Base-by-base conservation (phyloP, 306 rosid species). In the Trifolium subterraneum region DNA sequence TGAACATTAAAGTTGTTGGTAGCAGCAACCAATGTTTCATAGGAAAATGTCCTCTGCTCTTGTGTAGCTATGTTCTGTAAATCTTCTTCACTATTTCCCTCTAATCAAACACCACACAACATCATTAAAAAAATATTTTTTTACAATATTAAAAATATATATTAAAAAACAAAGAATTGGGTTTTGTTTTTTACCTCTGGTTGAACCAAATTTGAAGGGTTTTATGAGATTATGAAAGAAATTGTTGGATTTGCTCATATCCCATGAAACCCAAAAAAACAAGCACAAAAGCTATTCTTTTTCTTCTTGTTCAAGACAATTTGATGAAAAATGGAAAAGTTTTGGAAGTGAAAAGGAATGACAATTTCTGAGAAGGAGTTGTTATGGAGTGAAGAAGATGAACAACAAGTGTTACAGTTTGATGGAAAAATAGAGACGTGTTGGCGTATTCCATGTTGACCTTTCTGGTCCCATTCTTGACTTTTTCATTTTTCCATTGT, bases 31-130 rank as follows among this genome's bases (percentile, higher is more conserved):
- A 91, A 78, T 71, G 75, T 69, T 68, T 87, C 87, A 55, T 73
- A 89, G 8, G 77, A 22, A 80, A 92, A 84, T 22, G 64, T 47
- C 73, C 84, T 89, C 69, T 86, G 91, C 44, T 92, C 97, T 70
- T 89, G 88, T 7, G 87, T 85, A 44, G 93, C 89, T 54, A 92
- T 76, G 81, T 19, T 82, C 74, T 89, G 86, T 27, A 89, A 72
- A 71, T 91, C 91, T 56, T 83, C 88, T 65, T 80, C 96, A 25
- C 54, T 66, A 3, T 73, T 65, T 45, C 58, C 76, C 48, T 74
- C 96, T 87, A 72, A 56, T 44, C 27, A 78, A 76, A 29, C 20
- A 66, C 2, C 63, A 75, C 41, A 15, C 8, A 60, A 15, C 3
- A 47, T 1, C 13, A 12, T 0, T 2, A 27, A 39, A 58, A 12